phyloP scores from a whole-genome alignment of 208 protist genomes.

The Wallacemonas sp. region DNA sequence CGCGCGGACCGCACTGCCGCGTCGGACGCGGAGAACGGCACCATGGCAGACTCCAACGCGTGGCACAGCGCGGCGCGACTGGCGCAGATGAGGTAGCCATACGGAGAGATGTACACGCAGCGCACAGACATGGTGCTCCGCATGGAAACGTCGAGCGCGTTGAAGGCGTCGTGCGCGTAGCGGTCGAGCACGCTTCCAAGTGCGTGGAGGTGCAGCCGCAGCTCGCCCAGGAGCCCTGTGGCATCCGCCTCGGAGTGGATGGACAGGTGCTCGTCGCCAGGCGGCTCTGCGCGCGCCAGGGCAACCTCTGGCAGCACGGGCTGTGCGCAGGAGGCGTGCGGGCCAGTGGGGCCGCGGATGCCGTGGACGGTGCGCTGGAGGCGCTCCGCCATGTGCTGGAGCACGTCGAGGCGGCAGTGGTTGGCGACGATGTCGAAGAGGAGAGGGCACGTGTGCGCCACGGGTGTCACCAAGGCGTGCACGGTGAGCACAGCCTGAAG shows the following conservation, averaged over 20 bases:
- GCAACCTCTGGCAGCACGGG: neutral
- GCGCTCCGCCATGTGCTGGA: constrained; percentile 33
- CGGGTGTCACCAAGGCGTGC: constrained; percentile 39
- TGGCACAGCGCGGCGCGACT: neutral
- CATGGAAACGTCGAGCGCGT: constrained; percentile 12
- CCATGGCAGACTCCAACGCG: neutral
- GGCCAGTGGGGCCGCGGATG: neutral
- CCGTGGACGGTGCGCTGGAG: constrained; percentile 21
- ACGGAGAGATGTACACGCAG: constrained; percentile 23
- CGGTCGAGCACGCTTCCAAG: constrained; percentile 15
- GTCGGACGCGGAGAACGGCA: neutral
- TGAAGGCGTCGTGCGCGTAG: constrained; percentile 17
- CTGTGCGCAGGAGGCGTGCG: neutral
- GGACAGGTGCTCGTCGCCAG: neutral
- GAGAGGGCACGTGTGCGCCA: constrained; percentile 47
- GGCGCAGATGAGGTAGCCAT: constrained; percentile 32
- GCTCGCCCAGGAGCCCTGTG: constrained; percentile 24
- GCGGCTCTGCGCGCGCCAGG: neutral
- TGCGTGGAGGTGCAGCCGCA: constrained; percentile 13
- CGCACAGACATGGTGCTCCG: constrained; percentile 9
- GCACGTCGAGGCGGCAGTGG: constrained; percentile 21
- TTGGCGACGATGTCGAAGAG: constrained; percentile 43
- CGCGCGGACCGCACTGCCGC: neutral
- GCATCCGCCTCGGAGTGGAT: constrained; percentile 22
- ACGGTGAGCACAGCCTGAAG: constrained; percentile 42